Base-by-base conservation (phyloP, 768 basidiomycete species). In the Pleurotus tuber-regium region DNA sequence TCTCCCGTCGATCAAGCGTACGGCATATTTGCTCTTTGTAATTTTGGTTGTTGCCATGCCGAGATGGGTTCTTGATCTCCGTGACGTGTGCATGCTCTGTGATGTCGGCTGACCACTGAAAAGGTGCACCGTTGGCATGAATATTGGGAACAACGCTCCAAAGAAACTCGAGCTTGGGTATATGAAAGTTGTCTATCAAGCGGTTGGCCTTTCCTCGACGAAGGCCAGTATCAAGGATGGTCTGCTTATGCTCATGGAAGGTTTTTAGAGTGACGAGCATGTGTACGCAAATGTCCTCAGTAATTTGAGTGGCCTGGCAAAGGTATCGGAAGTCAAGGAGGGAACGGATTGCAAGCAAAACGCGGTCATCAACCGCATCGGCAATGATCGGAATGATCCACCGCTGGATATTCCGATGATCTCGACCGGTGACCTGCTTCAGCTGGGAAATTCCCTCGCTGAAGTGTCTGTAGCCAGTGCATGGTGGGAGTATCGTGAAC, bases 141-240 rank as follows among this genome's bases (percentile, higher is more conserved):
- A 61, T 63, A n/a, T 51, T 54, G 0, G n/a, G 3, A 1, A 28
- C 4, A 19, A 69, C 54, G 26, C 55, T 60, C 12, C 64, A 61
- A 21, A 69, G 48, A 14, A 62, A 30, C 49, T 66, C 67, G 19
- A 69, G 57, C 48, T 72, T 72, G 1, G 61, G 68, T 25, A 72
- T 69, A 18, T 60, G 28, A 54, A 61, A 71, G 44, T 67, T 31
- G 14, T 63, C 16, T 19, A 64, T 54, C 19, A 54, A 26, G 18
- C 4, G 40, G 7, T 57, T 54, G 23, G 49, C 50, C 26, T 52
- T 47, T 7, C 63, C 60, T 12, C 16, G 10, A 19, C 53, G 39
- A 16, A 56, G 50, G 24, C 61, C 57, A 6, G 39, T 38, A 0
- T 55, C 41, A 8, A 64, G 48, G 30, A 70, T 61, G 4, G 51